Percentiles rank a stretch among this genome's conserved stretches.
phyloP scores from a whole-genome alignment of 768 basidiomycete genomes.

The Lentinula guzmanii region DNA sequence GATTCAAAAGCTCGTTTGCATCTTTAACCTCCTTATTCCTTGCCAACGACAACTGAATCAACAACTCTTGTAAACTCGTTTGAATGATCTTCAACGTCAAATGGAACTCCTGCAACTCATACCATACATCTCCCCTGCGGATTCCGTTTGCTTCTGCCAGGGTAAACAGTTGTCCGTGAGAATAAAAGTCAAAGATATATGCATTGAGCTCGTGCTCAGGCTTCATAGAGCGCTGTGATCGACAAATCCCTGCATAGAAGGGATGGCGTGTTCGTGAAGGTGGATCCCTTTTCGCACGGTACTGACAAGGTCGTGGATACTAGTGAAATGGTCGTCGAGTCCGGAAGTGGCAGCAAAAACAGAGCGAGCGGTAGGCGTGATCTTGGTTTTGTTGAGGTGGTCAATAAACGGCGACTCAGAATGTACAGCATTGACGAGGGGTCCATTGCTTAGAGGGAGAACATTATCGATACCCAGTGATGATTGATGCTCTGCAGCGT shows the following conservation, averaged over 20 bases:
- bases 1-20: slow-evolving; percentile 5
- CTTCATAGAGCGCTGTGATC: slow-evolving; percentile 17
- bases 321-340: slow-evolving; percentile 47
- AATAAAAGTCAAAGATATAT: slow-evolving; percentile 64
- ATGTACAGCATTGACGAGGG: slow-evolving; percentile 14
- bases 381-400: not conserved
- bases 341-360: slow-evolving; percentile 66
- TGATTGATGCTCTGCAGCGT: not conserved
- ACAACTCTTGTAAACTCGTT: slow-evolving; percentile 41
- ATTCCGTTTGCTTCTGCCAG: slow-evolving; percentile 51
- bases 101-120: slow-evolving; percentile 50
- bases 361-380: slow-evolving; percentile 41
- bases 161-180: slow-evolving; percentile 50
- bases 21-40: slow-evolving; percentile 16
- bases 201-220: slow-evolving; percentile 43
- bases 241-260: slow-evolving; percentile 35
- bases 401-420: slow-evolving; percentile 20
- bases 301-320: slow-evolving; percentile 43
- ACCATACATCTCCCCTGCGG: slow-evolving; percentile 62
- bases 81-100: slow-evolving; percentile 45
- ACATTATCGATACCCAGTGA: slow-evolving; percentile 34
- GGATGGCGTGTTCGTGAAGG: slow-evolving; percentile 55
- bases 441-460: slow-evolving; percentile 42
- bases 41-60: slow-evolving; percentile 20
- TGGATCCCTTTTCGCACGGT: slow-evolving; percentile 49